Percentiles rank a stretch among this genome's conserved stretches.
Evolutionary conservation across 2,329 filamentous ascomycete species (phyloP).

Genomic region (Neurospora sp.): DNA sequence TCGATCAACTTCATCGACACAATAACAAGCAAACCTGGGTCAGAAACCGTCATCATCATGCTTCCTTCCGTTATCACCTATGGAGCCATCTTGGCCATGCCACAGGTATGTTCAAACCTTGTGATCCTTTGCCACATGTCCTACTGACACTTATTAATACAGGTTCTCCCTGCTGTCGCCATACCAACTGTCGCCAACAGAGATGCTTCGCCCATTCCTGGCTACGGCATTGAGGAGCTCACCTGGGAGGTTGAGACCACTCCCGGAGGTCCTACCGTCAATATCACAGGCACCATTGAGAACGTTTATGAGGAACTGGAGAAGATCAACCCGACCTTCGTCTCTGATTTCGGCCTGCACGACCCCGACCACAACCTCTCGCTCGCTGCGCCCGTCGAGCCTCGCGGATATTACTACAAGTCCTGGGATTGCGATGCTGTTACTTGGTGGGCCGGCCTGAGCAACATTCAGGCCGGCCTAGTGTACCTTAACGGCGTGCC

Average conservation of each 20-base stretch:
- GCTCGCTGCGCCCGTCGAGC: not conserved
- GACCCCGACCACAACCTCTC: not conserved
- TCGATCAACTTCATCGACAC: not conserved
- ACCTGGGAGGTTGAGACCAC: slow-evolving; percentile 11
- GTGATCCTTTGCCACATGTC: not conserved
- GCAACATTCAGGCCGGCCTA: too few relatives aligned
- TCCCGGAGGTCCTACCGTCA: slow-evolving; percentile 6
- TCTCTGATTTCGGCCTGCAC: slow-evolving; percentile 5
- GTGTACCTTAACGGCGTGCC: not conserved
- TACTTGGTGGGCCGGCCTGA: too few relatives aligned
- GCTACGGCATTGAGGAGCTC: not conserved
- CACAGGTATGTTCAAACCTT: not conserved
- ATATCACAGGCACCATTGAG: slow-evolving; percentile 12
- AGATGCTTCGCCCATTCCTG: not conserved
- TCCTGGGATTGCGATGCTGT: too few relatives aligned
- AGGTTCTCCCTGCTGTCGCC: not conserved
- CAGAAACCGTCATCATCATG: not conserved
- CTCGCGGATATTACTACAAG: not conserved
- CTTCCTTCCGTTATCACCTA: not conserved
- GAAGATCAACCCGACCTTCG: slow-evolving; percentile 12
- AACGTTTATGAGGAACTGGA: slow-evolving; percentile 10
- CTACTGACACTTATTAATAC: not conserved
- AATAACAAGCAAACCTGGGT: not conserved
- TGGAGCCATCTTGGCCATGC: not conserved
- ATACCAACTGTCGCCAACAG: not conserved